These are phyloP conservation scores for Madurella mycetomatis DNA, from an alignment of 2,329 filamentous ascomycete species.

Conservation along the genomic window DNA sequence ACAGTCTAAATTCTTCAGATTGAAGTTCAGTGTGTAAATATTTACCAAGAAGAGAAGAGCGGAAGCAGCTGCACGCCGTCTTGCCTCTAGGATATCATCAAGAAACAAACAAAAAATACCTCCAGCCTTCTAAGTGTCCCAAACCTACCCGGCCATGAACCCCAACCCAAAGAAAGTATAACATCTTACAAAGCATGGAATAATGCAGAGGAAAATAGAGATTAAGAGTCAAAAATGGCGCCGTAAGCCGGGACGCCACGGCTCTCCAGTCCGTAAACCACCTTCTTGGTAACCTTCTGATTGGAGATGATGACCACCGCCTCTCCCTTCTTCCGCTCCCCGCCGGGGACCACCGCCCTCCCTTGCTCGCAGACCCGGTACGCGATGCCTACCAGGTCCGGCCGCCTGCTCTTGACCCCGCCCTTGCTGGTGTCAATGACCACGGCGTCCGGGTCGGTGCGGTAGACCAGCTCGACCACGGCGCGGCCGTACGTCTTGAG, in stretches of 20 bases:
- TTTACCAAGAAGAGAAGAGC: no score
- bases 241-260: conserved; percentile 65
- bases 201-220: neutral
- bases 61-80: no score
- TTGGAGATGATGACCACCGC: conserved; percentile 73
- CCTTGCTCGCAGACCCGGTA: conserved; percentile 27
- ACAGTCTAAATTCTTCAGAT: no score
- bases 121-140: no score
- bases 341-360: conserved; percentile 7
- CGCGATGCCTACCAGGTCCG: conserved; percentile 44
- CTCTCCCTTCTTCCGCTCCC: conserved; percentile 38
- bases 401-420: conserved; percentile 51
- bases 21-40: no score
- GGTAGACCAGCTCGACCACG: conserved; percentile 52
- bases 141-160: no score
- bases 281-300: conserved; percentile 59
- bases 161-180: neutral
- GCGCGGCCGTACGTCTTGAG: conserved; percentile 56
- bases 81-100: no score
- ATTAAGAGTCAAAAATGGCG: conserved; percentile 61
- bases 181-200: no score
- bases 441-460: conserved; percentile 57
- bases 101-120: no score
- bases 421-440: conserved; percentile 60
- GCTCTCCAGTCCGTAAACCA: conserved; percentile 65